Evolutionary conservation across 805 yeast species (phyloP).

Genomic region (Candida montana): DNA sequence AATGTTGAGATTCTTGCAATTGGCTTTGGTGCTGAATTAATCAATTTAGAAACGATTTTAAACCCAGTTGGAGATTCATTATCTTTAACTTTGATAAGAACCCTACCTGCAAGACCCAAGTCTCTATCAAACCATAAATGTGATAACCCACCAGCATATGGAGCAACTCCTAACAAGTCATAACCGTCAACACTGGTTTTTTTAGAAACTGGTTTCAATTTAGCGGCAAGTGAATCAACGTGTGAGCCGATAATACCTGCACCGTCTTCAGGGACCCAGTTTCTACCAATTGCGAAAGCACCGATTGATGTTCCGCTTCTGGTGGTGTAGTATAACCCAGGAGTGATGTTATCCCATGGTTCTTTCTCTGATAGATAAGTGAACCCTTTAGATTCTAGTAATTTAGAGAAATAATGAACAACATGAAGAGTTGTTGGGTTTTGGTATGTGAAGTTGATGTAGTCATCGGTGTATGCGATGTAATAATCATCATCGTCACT

Average conservation of each 20-base stretch:
- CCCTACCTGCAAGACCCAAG: constrained; percentile 77
- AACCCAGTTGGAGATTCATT: constrained; percentile 23
- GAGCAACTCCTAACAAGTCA: constrained; percentile 76
- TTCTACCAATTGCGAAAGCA: constrained; percentile 64
- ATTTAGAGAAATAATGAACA: constrained; percentile 42
- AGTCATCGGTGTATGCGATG: constrained; percentile 37
- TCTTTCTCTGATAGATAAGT: constrained; percentile 57
- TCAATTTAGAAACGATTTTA: constrained; percentile 37
- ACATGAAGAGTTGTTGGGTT: constrained; percentile 78
- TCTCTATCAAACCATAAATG: constrained; percentile 81
- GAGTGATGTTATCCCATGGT: constrained; percentile 28
- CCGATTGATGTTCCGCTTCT: constrained; percentile 65
- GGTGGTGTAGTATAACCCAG: constrained; percentile 59
- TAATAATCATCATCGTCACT: constrained; percentile 22
- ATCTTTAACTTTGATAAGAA: constrained; percentile 43
- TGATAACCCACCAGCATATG: constrained; percentile 68
- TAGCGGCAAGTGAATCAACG: constrained; percentile 64
- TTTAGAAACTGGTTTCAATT: constrained; percentile 66
- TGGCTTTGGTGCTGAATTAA: constrained; percentile 59
- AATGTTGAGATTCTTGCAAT: constrained; percentile 78
- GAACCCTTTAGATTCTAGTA: constrained; percentile 58
- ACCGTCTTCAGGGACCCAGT: constrained; percentile 61
- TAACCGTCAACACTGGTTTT: constrained; percentile 64
- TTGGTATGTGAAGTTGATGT: constrained; percentile 64
- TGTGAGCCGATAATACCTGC: constrained; percentile 73